Percentiles rank a stretch among this genome's conserved stretches.
Conservation (phyloP, 1,284 basidiomycete genomes). For the Boletus semigastroideus region DNA sequence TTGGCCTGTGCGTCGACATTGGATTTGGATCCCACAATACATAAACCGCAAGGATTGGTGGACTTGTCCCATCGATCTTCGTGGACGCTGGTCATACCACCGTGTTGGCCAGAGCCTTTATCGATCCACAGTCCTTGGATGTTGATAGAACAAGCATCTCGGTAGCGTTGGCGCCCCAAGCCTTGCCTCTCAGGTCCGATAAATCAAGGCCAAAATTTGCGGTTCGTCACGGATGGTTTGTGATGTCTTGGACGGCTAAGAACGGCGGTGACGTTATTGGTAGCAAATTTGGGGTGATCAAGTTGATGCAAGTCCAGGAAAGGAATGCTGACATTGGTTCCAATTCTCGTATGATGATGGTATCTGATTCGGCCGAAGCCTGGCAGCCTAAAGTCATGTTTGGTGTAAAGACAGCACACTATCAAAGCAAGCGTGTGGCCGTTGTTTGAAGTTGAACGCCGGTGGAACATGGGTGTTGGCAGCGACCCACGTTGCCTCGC, state of each 20-base stretch:
- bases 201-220: not conserved
- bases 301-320: not conserved
- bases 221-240: not conserved
- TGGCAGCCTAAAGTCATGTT: not conserved
- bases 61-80: conserved; percentile 9
- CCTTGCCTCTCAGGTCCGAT: not conserved
- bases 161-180: not conserved
- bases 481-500: too few species aligned
- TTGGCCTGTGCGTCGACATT: conserved; percentile 1
- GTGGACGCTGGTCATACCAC: conserved; percentile 3
- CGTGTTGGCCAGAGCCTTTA: not conserved
- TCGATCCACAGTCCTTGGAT: conserved; percentile 5
- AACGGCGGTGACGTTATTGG: too few species aligned
- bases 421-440: too few species aligned
- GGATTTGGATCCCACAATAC: conserved; percentile 4
- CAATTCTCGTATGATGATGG: not conserved
- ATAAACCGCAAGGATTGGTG: conserved; percentile 10
- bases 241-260: not conserved
- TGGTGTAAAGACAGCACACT: too few species aligned
- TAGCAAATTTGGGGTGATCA: not conserved
- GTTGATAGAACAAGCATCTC: not conserved
- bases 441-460: too few species aligned
- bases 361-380: not conserved
- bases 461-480: too few species aligned
- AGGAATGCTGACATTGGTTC: not conserved